Percentiles rank a stretch among this genome's conserved stretches.
Conservation (phyloP, 441 rosid genomes). For the Adansonia madagascariensis region DNA sequence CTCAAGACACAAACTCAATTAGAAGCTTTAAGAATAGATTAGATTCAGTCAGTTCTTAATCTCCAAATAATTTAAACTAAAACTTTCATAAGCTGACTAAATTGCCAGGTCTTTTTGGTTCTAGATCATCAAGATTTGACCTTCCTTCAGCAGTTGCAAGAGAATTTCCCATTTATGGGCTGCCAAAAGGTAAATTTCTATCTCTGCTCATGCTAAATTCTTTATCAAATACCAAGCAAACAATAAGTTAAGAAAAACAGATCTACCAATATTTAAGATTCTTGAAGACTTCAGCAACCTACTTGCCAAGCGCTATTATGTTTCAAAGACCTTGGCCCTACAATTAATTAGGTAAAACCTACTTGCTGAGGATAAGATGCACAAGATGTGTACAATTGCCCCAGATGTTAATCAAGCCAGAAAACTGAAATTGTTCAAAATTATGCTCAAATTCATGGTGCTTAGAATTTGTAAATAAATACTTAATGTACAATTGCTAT, state of each 20-base stretch:
- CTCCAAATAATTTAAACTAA: slow-evolving; percentile 15
- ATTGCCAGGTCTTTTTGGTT: not conserved
- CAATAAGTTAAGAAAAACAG: not conserved
- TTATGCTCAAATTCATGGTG: not conserved
- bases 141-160: too few relatives aligned
- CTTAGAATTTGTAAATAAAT: not conserved
- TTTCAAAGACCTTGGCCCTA: slow-evolving; percentile 8
- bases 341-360: not conserved
- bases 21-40: not conserved
- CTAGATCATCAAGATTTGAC: slow-evolving; percentile 13
- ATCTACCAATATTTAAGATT: not conserved
- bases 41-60: slow-evolving; percentile 2
- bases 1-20: not conserved
- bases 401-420: not conserved
- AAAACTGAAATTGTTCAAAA: not conserved
- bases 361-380: not conserved
- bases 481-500: not conserved
- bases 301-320: not conserved
- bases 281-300: not conserved
- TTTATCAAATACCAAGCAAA: not conserved
- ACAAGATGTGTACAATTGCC: not conserved
- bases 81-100: slow-evolving; percentile 19
- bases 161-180: too few relatives aligned
- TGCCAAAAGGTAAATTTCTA: not conserved
- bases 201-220: not conserved